Evolutionary conservation across 257 asterid genomes (phyloP).

Genomic region (Henckelia pumila): DNA sequence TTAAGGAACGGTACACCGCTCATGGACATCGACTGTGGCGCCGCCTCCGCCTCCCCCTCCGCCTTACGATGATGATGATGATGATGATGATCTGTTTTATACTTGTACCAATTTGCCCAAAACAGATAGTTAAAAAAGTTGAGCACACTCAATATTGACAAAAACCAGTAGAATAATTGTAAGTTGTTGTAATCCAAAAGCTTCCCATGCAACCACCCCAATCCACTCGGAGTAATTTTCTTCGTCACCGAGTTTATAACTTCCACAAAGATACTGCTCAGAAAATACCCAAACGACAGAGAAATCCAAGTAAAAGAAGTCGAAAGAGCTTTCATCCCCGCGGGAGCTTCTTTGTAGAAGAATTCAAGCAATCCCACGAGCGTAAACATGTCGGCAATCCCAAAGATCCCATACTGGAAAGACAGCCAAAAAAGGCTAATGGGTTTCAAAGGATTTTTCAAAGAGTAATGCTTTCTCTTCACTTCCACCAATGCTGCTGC

Average conservation of each 20-base stretch:
- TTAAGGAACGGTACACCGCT: conserved; percentile 34
- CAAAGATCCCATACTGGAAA: conserved; percentile 60
- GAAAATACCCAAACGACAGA: conserved; percentile 50
- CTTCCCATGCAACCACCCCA: conserved; percentile 57
- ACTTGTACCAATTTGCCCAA: conserved; percentile 72
- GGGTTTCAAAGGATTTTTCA: conserved; percentile 30
- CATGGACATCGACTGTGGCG: conserved; percentile 23
- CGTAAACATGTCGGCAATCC: conserved; percentile 72
- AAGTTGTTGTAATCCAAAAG: conserved; percentile 46
- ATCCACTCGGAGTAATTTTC: conserved; percentile 36
- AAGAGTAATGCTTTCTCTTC: conserved; percentile 30
- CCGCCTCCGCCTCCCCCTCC: background rate
- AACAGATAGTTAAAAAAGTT: conserved; percentile 55
- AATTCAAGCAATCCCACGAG: conserved; percentile 64
- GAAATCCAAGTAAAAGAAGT: conserved; percentile 67
- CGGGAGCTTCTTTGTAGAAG: conserved; percentile 64
- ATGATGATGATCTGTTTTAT: conserved; percentile 30
- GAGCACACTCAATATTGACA: conserved; percentile 54
- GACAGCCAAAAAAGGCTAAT: conserved; percentile 64
- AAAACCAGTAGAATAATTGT: conserved; percentile 56
- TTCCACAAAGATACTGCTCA: conserved; percentile 57
- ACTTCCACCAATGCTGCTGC: conserved; percentile 52
- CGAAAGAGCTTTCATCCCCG: conserved; percentile 65
- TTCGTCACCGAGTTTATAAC: conserved; percentile 40
- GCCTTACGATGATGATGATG: background rate